A percentile compares a stretch with the other conserved stretches of the same genome.
phyloP scores from a whole-genome alignment of 305 asterid species.

The Solanum chacoense region DNA sequence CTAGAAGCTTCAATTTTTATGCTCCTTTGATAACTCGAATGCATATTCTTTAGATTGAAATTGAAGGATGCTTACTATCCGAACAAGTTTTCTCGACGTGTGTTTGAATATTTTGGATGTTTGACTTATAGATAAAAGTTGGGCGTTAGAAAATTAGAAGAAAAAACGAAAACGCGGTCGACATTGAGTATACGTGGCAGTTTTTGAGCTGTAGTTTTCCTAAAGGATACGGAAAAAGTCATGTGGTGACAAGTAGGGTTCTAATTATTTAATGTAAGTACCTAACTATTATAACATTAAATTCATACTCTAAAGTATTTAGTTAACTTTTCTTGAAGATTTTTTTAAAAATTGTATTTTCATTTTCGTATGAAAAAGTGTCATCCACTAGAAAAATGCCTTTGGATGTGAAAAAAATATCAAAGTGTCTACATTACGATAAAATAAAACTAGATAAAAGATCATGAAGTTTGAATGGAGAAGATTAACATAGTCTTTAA shows the following conservation, averaged over 20 bases:
- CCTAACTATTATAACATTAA: background rate
- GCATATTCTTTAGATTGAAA: no score
- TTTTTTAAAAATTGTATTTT: no score
- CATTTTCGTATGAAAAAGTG: background rate
- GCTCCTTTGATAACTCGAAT: background rate
- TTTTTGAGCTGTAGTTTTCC: background rate
- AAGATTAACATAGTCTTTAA: no score
- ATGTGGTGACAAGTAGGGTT: background rate
- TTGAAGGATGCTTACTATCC: no score
- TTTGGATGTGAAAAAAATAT: background rate
- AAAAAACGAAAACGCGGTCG: background rate
- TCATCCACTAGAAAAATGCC: background rate
- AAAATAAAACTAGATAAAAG: no score
- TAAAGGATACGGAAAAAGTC: background rate
- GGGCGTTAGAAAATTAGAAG: background rate
- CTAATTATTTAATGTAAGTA: background rate
- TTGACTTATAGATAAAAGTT: background rate
- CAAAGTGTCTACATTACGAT: no score
- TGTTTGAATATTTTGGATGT: background rate
- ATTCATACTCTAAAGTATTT: background rate
- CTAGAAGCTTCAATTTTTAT: no score
- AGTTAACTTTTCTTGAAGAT: background rate
- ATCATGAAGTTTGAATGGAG: no score
- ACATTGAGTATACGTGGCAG: background rate
- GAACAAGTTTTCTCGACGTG: accelerated